Conservation (phyloP, 306 rosid genomes). For the Alnus rubra region DNA sequence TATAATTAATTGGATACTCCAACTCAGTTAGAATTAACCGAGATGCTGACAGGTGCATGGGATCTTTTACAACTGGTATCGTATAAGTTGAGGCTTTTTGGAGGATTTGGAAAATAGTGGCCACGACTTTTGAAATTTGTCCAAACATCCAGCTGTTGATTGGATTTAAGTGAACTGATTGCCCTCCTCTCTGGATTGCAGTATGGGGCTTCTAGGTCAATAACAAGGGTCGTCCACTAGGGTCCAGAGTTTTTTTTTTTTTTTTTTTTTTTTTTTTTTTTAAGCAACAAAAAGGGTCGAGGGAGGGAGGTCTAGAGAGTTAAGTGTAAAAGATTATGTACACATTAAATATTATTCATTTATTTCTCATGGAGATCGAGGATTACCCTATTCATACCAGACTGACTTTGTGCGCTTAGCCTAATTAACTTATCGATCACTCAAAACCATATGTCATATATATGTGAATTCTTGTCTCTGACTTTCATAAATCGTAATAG, state of each 20-base stretch:
- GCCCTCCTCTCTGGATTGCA: neutral
- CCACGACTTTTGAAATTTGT: conserved; percentile 20
- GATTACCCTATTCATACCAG: too few relatives aligned
- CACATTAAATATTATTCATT: too few relatives aligned
- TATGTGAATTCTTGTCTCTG: neutral
- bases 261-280: neutral
- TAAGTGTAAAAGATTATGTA: neutral
- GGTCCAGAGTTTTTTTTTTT: neutral
- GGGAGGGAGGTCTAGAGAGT: neutral
- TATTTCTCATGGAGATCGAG: too few relatives aligned
- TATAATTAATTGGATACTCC: too few relatives aligned
- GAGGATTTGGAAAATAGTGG: neutral
- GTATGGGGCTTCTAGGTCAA: conserved; percentile 15
- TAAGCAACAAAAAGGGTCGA: too few relatives aligned
- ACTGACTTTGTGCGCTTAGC: too few relatives aligned
- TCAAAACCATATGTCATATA: too few relatives aligned
- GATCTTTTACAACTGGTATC: conserved; percentile 13
- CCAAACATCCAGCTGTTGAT: conserved; percentile 25
- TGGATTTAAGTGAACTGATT: neutral
- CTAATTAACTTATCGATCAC: too few relatives aligned
- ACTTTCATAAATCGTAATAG: neutral
- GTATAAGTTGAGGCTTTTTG: neutral
- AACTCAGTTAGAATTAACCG: too few relatives aligned
- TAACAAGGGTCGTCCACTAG: conserved; percentile 13
- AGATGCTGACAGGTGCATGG: conserved; percentile 20